Conservation (phyloP, 1,284 basidiomycete species). For the Microbotryum intermedium region DNA sequence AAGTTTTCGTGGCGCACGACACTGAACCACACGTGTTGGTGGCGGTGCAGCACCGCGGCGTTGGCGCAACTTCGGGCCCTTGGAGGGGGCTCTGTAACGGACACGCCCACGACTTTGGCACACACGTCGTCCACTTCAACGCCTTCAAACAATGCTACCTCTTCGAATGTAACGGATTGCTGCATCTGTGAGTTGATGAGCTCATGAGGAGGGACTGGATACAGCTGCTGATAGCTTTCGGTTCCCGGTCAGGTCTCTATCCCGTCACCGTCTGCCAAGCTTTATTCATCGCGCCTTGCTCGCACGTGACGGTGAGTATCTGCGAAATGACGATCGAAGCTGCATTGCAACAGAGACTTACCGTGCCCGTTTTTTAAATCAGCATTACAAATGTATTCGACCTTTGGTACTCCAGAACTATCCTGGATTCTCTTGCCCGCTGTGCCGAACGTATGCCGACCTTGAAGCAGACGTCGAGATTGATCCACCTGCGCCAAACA, state of each 20-base stretch:
- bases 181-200: conserved; percentile 71
- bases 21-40: no score
- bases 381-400: conserved; percentile 97
- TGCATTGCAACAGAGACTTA: no score
- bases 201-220: background rate
- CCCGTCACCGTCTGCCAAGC: conserved; percentile 89
- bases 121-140: background rate
- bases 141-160: conserved; percentile 6
- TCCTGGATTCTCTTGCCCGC: conserved; percentile 88
- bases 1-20: background rate
- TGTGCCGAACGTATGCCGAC: conserved; percentile 76
- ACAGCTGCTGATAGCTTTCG: background rate
- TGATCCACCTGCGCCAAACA: conserved; percentile 15
- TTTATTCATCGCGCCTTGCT: conserved; percentile 77
- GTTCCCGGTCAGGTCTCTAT: conserved; percentile 58
- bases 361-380: conserved; percentile 37
- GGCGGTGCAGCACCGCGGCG: conserved; percentile 55
- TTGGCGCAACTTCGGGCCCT: conserved; percentile 70
- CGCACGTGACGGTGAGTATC: conserved; percentile 54
- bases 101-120: background rate
- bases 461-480: conserved; percentile 93
- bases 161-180: conserved; percentile 67
- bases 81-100: conserved; percentile 39
- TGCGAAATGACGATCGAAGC: no score
- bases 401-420: conserved; percentile 79